Evolutionary conservation across 78 protist species (phyloP), one percentile per base, ranked within the genome.

Genomic region (Ministeria vibrans): DNA sequence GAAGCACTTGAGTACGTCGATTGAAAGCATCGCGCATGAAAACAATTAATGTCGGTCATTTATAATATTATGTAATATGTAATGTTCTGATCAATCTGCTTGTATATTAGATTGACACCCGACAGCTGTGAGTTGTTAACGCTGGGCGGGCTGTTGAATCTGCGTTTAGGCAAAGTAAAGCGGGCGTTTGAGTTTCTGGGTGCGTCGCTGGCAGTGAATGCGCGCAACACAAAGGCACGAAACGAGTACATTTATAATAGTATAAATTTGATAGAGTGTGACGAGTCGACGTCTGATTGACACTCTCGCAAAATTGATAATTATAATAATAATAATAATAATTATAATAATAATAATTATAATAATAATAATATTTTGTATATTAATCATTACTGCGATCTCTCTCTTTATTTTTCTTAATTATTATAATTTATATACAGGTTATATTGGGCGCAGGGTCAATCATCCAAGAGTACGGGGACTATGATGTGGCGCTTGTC

Each of bases 361-460:
- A 7, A 11, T 28, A 11, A 25, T 6, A 15, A 49, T 27, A 13
- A 27, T 76, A 20, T 51, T 9, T 53, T 36, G 27, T 38, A 55
- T 11, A 9, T 41, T 62, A 4, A 39, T 22, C 30, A 5, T 41
- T 44, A 3, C 41, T 36, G 15, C 20, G 13, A 6, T 32, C 20
- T 61, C 4, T 9, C 36, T 32, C 38, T 51, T 7, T 15, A 4
- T 7, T 20, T 32, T 7, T 36, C 23, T 22, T 20, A 9, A 20
- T 38, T 75, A 53, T 75, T 15, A 15, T 13, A 51, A 77, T 66
- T 15, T 49, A 9, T 51, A 22, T 53, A 2, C 45, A 75, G 87
- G 78, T 92, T 0, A 88, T 93, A 44, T 77, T 93, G 30, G 96
- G 93, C 15, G 91, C 94, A 30, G 96, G 91, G 15, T 85, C 92